Evolutionary conservation across 1,284 basidiomycete genomes (phyloP).

Genomic region (Vanrija pseudolonga): DNA sequence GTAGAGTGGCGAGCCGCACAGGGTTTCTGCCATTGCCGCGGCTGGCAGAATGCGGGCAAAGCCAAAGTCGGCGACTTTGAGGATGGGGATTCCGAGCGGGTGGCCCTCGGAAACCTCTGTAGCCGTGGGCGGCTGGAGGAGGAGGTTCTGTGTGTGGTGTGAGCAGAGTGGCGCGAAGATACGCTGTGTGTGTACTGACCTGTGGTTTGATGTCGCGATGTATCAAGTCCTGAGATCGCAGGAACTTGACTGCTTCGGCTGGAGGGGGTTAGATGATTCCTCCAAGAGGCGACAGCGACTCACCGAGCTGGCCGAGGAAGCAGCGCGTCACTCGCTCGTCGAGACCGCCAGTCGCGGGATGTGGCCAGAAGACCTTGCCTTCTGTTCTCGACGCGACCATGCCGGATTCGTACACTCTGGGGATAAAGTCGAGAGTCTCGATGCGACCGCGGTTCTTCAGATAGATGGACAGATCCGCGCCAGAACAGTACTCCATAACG

Average conservation of each 20-base stretch:
- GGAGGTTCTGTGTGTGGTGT: conserved; percentile 63
- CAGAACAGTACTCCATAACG: conserved; percentile 95
- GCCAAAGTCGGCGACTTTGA: conserved; percentile 97
- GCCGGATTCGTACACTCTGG: conserved; percentile 54
- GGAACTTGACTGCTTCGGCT: conserved; percentile 90
- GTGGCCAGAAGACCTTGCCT: conserved; percentile 72
- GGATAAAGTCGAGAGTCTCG: conserved; percentile 74
- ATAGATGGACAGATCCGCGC: conserved; percentile 91
- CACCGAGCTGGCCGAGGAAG: conserved; percentile 87
- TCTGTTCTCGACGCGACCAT: conserved; percentile 51
- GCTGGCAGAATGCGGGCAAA: conserved; percentile 91
- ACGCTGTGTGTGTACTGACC: conserved; percentile 49
- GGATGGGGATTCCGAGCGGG: conserved; percentile 84
- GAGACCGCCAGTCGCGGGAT: conserved; percentile 84
- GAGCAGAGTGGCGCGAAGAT: background rate
- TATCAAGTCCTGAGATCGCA: conserved; percentile 83
- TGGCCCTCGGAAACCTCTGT: conserved; percentile 80
- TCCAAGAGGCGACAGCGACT: conserved; percentile 33
- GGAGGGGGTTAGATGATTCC: conserved; percentile 16
- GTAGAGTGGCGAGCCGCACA: conserved; percentile 96
- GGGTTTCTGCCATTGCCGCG: conserved; percentile 91
- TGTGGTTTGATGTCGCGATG: conserved; percentile 98
- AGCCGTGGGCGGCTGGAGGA: conserved; percentile 76
- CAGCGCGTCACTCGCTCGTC: conserved; percentile 87
- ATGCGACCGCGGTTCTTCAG: conserved; percentile 90